Conservation (phyloP, 2,329 filamentous ascomycete genomes). For the Colletotrichum tamarilloi region DNA sequence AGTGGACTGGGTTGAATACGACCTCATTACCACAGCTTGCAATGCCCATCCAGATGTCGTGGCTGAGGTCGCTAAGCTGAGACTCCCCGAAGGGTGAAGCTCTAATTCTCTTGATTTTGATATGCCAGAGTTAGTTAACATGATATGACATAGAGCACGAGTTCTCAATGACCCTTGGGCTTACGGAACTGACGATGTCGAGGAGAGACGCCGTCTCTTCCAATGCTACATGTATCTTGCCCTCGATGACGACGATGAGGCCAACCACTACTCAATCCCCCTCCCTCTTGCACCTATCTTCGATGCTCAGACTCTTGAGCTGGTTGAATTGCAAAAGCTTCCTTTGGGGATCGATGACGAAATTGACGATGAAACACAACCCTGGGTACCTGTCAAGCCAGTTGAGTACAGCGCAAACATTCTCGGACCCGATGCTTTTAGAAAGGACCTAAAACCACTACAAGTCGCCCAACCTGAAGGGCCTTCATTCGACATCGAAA, state of each 20-base stretch:
- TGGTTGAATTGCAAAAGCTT: background rate
- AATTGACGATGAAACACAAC: background rate
- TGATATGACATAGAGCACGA: background rate
- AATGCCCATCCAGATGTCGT: background rate
- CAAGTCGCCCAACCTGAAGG: constrained; percentile 71
- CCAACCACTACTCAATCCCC: background rate
- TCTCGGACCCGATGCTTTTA: background rate
- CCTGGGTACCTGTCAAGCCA: background rate
- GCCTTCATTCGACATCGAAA: constrained; percentile 59
- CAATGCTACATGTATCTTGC: background rate
- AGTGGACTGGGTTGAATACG: background rate
- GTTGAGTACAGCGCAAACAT: background rate
- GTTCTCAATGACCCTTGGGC: background rate
- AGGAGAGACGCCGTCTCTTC: background rate
- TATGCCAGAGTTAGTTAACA: background rate
- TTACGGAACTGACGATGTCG: background rate
- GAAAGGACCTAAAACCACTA: constrained; percentile 66
- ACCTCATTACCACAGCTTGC: background rate
- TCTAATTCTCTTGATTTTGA: background rate
- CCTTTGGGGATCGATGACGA: background rate
- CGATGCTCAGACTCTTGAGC: background rate
- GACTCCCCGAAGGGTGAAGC: background rate
- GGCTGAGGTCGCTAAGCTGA: background rate
- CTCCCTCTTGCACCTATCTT: background rate
- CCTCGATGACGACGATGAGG: background rate